phyloP scores from a whole-genome alignment of 1,139 yeast species.

The Sugiyamaella grinbergsii region DNA sequence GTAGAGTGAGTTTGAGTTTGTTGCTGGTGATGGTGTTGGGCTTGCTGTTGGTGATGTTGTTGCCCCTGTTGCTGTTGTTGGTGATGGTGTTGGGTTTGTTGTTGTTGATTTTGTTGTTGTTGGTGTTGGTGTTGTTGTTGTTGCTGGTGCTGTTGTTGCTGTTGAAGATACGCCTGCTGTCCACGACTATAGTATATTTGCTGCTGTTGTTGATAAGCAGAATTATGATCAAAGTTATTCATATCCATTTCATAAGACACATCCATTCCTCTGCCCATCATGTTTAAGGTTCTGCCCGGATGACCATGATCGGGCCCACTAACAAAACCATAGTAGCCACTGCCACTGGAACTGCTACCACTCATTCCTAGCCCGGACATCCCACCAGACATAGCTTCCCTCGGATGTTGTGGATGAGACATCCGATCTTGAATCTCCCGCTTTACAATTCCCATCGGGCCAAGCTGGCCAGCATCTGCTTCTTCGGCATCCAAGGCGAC shows the following conservation, averaged over 20 bases:
- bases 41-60: constrained; percentile 26
- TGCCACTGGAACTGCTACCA: neutral
- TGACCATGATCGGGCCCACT: constrained; percentile 1
- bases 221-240: constrained; percentile 13
- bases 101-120: constrained; percentile 26
- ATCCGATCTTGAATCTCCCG: constrained; percentile 3
- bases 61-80: neutral
- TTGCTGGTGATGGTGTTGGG: constrained; percentile 29
- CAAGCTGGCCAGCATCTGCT: constrained; percentile 18
- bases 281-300: constrained; percentile 10
- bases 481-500: constrained; percentile 43
- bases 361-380: constrained; percentile 8
- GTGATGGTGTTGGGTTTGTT: constrained; percentile 24
- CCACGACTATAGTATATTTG: constrained; percentile 5
- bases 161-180: constrained; percentile 6
- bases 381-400: constrained; percentile 5
- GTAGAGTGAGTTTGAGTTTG: constrained; percentile 22
- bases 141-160: neutral
- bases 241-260: constrained; percentile 19
- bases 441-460: constrained; percentile 1
- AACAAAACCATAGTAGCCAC: constrained; percentile 11
- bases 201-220: constrained; percentile 8
- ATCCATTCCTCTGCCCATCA: constrained; percentile 14
- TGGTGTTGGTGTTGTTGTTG: neutral
- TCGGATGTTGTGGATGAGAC: constrained; percentile 12